These are phyloP conservation scores for Postia placenta DNA, from an alignment of 768 basidiomycete genomes.

Conservation along the genomic window DNA sequence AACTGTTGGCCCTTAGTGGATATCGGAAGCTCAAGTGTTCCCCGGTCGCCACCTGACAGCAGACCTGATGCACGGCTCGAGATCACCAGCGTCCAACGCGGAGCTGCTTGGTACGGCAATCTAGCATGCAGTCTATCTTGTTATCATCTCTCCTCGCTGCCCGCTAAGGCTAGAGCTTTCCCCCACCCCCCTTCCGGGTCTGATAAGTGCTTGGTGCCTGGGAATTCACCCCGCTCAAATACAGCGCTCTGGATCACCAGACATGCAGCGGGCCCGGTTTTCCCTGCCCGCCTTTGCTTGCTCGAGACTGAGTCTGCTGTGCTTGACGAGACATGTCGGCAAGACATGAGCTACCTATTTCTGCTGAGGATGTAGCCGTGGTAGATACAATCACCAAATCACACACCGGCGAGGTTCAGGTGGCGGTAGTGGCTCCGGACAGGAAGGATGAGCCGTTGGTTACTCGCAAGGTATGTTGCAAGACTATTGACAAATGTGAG, in stretches of 20 bases:
- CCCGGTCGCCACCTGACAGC: no score
- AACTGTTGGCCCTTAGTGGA: no score
- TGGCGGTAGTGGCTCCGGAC: constrained; percentile 7
- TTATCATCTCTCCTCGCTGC: constrained; percentile 1
- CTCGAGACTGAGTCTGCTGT: not conserved
- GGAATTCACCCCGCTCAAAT: not conserved
- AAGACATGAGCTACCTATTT: not conserved
- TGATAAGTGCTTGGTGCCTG: not conserved
- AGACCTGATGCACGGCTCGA: no score
- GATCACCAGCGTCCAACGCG: not conserved
- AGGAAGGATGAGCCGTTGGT: constrained; percentile 56
- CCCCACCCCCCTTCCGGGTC: not conserved
- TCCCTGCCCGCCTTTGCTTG: not conserved
- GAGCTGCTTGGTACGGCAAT: not conserved
- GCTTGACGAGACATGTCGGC: not conserved
- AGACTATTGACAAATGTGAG: not conserved
- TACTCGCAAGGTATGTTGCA: constrained; percentile 36
- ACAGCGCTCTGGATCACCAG: not conserved
- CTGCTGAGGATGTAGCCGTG: not conserved
- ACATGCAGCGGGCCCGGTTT: not conserved
- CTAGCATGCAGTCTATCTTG: constrained; percentile 1
- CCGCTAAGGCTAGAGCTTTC: not conserved
- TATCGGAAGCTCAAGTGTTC: no score
- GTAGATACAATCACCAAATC: not conserved
- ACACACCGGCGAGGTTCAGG: not conserved